These are phyloP conservation scores for Botrytis medusae DNA, from an alignment of 2,329 filamentous ascomycete species.

Conservation along the genomic window DNA sequence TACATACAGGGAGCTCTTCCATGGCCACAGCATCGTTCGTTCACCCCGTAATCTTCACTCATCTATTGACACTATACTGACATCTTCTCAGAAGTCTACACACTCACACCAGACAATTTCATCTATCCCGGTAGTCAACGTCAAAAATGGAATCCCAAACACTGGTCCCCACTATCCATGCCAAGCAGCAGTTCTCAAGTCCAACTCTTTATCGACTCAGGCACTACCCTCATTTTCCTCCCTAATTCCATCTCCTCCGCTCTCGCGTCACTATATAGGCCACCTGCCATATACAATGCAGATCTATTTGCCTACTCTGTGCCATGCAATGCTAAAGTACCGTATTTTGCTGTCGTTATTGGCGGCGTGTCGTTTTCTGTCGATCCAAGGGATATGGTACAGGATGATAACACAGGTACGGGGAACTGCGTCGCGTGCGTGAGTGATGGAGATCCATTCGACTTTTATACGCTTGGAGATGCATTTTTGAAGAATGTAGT, in stretches of 20 bases:
- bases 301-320: conserved; percentile 19
- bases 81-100: conserved; percentile 23
- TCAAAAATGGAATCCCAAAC: background rate
- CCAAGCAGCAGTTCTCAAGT: background rate
- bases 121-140: conserved; percentile 9
- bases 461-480: conserved; percentile 51
- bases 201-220: conserved; percentile 24
- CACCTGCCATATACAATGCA: conserved; percentile 19
- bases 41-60: background rate
- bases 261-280: conserved; percentile 22
- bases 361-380: conserved; percentile 22
- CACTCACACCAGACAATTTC: conserved; percentile 25
- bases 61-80: background rate
- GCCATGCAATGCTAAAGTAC: conserved; percentile 24
- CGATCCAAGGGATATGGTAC: conserved; percentile 28
- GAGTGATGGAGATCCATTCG: conserved; percentile 33
- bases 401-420: conserved; percentile 13
- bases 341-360: conserved; percentile 28
- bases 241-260: conserved; percentile 20
- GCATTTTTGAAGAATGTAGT: conserved; percentile 53
- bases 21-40: conserved; percentile 20
- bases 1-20: conserved; percentile 19
- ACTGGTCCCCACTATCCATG: background rate
- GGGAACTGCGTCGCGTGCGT: conserved; percentile 21
- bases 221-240: conserved; percentile 25